Conservation (phyloP, 441 rosid species). For the Erodium texanum region DNA sequence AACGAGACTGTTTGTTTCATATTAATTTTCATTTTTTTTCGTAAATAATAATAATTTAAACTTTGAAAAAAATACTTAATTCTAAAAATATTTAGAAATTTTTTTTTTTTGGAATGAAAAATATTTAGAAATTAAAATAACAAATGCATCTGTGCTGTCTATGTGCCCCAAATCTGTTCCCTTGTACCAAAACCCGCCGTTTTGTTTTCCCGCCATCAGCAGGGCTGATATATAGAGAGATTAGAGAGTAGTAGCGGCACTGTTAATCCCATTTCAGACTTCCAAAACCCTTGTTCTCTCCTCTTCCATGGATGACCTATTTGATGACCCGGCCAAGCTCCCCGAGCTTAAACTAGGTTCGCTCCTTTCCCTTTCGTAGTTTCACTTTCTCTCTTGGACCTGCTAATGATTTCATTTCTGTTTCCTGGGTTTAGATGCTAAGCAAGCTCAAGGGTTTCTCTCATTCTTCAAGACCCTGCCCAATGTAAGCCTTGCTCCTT, state of each 20-base stretch:
- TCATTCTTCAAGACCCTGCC: conserved; percentile 90
- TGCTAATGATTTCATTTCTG: not conserved
- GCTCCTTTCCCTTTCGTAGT: not conserved
- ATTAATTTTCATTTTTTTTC: no score
- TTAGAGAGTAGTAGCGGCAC: not conserved
- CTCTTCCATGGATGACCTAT: conserved; percentile 39
- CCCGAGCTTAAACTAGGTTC: conserved; percentile 92
- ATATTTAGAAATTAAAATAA: no score
- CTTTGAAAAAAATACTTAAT: no score
- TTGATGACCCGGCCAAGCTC: conserved; percentile 58
- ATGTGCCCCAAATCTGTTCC: not conserved
- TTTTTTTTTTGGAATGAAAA: no score
- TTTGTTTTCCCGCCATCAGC: not conserved
- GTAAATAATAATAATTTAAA: no score
- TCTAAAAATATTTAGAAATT: no score
- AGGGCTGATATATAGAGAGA: not conserved
- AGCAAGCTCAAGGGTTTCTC: conserved; percentile 96
- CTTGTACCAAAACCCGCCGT: not conserved
- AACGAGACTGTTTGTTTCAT: no score
- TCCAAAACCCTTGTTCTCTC: conserved; percentile 1
- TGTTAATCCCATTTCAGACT: conserved; percentile 7
- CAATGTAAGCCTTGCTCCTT: conserved; percentile 35
- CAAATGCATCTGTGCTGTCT: no score
- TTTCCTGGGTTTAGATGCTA: conserved; percentile 47
- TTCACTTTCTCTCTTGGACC: conserved; percentile 13